Conservation (phyloP, 2,329 filamentous ascomycete species). For the Dactylonectria estremocensis region DNA sequence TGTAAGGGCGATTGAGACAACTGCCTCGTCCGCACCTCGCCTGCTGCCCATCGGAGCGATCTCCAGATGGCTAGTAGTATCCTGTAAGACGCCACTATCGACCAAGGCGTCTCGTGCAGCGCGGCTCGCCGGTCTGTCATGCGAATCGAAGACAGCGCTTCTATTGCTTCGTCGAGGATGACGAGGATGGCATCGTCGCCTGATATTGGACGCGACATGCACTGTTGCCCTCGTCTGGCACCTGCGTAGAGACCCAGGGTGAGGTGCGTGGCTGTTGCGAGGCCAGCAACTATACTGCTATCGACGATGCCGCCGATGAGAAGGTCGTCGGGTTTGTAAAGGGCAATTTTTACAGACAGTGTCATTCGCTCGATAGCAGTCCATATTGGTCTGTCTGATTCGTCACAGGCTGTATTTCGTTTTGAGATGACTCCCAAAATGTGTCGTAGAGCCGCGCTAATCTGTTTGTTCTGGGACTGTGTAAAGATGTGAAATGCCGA, state of each 20-base stretch:
- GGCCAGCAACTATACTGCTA: slow-evolving; percentile 49
- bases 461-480: slow-evolving; percentile 50
- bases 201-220: slow-evolving; percentile 39
- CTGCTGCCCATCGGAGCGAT: slow-evolving; percentile 46
- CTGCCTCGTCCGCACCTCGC: slow-evolving; percentile 40
- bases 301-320: slow-evolving; percentile 55
- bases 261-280: slow-evolving; percentile 52
- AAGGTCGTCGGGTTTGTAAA: slow-evolving; percentile 53
- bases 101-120: slow-evolving; percentile 50
- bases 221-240: slow-evolving; percentile 46
- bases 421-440: slow-evolving; percentile 40
- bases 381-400: slow-evolving; percentile 45
- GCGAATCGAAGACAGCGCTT: slow-evolving; percentile 34
- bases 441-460: slow-evolving; percentile 45
- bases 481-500: slow-evolving; percentile 53
- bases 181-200: slow-evolving; percentile 49
- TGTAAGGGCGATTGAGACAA: neutral
- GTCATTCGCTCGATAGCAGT: slow-evolving; percentile 46
- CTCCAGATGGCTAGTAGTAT: slow-evolving; percentile 52
- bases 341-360: slow-evolving; percentile 47
- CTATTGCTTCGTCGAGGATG: slow-evolving; percentile 49
- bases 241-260: slow-evolving; percentile 46
- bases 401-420: slow-evolving; percentile 1
- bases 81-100: slow-evolving; percentile 47
- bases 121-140: slow-evolving; percentile 26